Conservation (phyloP, 352 stramenopile species). For the Phytophthora palmivora region DNA sequence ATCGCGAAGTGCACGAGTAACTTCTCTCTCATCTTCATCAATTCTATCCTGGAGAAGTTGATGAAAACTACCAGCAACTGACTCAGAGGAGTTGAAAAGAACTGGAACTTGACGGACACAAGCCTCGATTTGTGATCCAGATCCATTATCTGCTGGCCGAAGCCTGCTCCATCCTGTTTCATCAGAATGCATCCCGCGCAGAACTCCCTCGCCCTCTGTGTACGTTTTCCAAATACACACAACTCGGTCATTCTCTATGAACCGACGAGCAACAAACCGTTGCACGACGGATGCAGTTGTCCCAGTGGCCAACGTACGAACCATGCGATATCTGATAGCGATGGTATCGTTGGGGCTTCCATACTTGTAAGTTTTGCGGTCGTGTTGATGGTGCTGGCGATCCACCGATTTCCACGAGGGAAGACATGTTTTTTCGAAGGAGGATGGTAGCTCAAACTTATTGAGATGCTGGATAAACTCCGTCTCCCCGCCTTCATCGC, state of each 20-base stretch:
- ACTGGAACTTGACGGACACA: slow-evolving; percentile 6
- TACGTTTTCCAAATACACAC: slow-evolving; percentile 13
- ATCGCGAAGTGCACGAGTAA: neutral
- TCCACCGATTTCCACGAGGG: neutral
- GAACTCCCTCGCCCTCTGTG: slow-evolving; percentile 11
- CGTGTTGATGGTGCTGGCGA: neutral
- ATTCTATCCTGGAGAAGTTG: neutral
- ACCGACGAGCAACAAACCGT: slow-evolving; percentile 5
- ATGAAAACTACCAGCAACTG: neutral
- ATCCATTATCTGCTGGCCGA: neutral
- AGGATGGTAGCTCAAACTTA: slow-evolving; percentile 2
- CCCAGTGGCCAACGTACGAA: neutral
- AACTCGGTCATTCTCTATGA: slow-evolving; percentile 5
- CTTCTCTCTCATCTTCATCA: neutral
- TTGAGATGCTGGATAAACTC: slow-evolving; percentile 10
- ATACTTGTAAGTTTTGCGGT: slow-evolving; percentile 4
- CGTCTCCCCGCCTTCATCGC: slow-evolving; percentile 3
- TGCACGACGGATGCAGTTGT: slow-evolving; percentile 3
- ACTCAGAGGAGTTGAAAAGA: neutral
- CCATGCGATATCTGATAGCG: slow-evolving; percentile 2
- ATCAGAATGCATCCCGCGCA: slow-evolving; percentile 10
- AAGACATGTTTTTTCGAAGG: neutral
- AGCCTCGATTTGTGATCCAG: neutral
- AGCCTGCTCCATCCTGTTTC: slow-evolving; percentile 8
- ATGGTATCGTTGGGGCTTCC: neutral